Base-by-base conservation (phyloP, 1,284 basidiomycete genomes). In the Porogramme epimiltina region DNA sequence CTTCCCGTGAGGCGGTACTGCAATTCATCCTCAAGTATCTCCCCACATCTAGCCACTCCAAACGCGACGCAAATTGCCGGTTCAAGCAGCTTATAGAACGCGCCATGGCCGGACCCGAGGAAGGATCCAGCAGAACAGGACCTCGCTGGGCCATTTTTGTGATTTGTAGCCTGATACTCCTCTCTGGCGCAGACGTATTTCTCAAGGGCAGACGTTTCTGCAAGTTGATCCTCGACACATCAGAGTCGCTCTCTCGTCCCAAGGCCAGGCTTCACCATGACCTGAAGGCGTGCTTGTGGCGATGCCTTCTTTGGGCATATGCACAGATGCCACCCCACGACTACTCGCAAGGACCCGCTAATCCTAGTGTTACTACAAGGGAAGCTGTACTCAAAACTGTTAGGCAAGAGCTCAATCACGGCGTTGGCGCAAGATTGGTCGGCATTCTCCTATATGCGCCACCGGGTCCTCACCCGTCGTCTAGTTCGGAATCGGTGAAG, bases 261-360 rank as follows among this genome's bases (percentile, higher is more conserved):
- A 68, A 70, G 42, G 64, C 65, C 19, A 62, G 11, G 24, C 49
- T 63, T 13, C 63, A 75, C 9, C 68, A 69, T 10, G 63, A 66
- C 9, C 62, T 80, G 9, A 75, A 78, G 45, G 61, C 74, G 0
- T 73, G 75, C 36, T 63, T 79, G 20, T 86, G 82, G 82, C 72
- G 69, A 47, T 74, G 77, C 45, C 66, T 84, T 16, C 65, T 84
- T 23, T 85, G 84, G 82, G 73, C 76, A 0, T 83, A 78, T 54
- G 66, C 71, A 15, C 67, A 72, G 8, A 18, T 52, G 3, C 52
- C 47, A 40, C 10, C 47, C 13, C 57, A 58, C 2, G 56, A 59
- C 15, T 64, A 58, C 24, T 59, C 63, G 49, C 65, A 24, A 23
- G 5, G 20, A 2, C 13, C 18, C 20, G 19, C 9, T 8, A 3